A percentile compares a stretch with the other conserved stretches of the same genome.
Evolutionary conservation across 805 yeast species (phyloP).

Genomic region (Candida saitoana): DNA sequence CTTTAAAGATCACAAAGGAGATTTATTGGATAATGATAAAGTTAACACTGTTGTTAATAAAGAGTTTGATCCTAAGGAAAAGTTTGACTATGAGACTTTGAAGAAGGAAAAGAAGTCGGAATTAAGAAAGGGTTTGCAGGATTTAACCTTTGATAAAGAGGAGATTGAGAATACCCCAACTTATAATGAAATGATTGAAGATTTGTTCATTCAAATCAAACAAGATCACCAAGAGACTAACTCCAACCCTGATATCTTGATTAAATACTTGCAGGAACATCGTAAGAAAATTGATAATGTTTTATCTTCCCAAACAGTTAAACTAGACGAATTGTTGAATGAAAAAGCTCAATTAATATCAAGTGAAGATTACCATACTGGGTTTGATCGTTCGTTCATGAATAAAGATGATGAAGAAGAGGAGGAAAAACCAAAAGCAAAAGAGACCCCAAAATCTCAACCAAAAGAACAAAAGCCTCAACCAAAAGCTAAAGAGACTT

Average conservation of each 20-base stretch:
- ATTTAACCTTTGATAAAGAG: constrained; percentile 31
- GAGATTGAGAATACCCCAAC: constrained; percentile 50
- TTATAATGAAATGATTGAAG: constrained; percentile 90
- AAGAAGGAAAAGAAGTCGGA: constrained; percentile 35
- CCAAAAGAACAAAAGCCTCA: background rate
- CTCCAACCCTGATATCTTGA: constrained; percentile 28
- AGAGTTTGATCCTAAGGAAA: constrained; percentile 57
- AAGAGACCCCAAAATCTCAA: constrained; percentile 1
- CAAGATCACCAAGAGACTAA: constrained; percentile 54
- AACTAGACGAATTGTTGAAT: constrained; percentile 59
- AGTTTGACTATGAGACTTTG: constrained; percentile 43
- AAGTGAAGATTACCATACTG: constrained; percentile 87
- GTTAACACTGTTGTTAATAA: constrained; percentile 41
- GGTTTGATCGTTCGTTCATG: constrained; percentile 80
- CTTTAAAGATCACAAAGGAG: constrained; percentile 29
- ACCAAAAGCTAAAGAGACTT: constrained; percentile 17
- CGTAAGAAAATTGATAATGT: constrained; percentile 66
- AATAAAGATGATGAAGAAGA: constrained; percentile 48
- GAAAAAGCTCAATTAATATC: constrained; percentile 77
- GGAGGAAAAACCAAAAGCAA: constrained; percentile 11
- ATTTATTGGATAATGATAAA: constrained; percentile 26
- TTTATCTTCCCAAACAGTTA: constrained; percentile 57
- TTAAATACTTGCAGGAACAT: constrained; percentile 51
- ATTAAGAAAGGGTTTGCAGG: constrained; percentile 43
- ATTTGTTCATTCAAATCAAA: constrained; percentile 72